These are phyloP conservation scores for Bipolaris gigantea DNA, from an alignment of 2,329 filamentous ascomycete genomes.

Conservation along the genomic window DNA sequence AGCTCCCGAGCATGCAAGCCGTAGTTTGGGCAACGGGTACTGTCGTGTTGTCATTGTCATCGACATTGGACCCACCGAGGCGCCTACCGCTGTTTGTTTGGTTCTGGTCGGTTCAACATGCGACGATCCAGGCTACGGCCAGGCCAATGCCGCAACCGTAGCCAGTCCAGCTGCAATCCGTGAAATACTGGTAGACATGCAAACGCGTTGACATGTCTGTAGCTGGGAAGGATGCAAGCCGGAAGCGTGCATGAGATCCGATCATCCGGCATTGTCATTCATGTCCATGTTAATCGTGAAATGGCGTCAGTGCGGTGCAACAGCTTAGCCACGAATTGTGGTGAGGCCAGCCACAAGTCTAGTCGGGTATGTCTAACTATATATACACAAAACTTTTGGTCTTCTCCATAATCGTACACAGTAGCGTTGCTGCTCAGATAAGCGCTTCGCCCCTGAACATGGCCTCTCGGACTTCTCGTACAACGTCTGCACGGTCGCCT, in stretches of 20 bases:
- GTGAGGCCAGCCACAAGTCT: not conserved
- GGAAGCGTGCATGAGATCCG: too few relatives aligned
- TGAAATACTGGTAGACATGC: not conserved
- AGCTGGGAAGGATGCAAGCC: not conserved
- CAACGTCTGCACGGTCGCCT: conserved; percentile 84
- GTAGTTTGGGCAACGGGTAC: too few relatives aligned
- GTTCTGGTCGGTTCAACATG: not conserved
- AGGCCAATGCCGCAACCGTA: not conserved
- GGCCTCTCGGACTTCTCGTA: conserved; percentile 84
- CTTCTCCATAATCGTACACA: not conserved
- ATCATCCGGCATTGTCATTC: not conserved
- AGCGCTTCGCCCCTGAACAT: conserved; percentile 56
- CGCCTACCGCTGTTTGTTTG: not conserved
- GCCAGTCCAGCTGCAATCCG: not conserved
- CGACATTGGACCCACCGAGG: not conserved
- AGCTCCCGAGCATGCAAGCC: too few relatives aligned
- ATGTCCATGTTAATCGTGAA: not conserved
- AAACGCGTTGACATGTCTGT: not conserved
- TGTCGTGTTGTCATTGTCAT: not conserved
- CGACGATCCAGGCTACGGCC: not conserved
- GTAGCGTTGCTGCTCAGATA: conserved; percentile 37
- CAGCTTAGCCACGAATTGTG: not conserved
- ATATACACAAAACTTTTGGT: not conserved
- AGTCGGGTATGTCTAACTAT: not conserved
- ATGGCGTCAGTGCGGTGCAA: not conserved